Base-by-base conservation (phyloP, 352 stramenopile genomes). In the Albugo candida region DNA sequence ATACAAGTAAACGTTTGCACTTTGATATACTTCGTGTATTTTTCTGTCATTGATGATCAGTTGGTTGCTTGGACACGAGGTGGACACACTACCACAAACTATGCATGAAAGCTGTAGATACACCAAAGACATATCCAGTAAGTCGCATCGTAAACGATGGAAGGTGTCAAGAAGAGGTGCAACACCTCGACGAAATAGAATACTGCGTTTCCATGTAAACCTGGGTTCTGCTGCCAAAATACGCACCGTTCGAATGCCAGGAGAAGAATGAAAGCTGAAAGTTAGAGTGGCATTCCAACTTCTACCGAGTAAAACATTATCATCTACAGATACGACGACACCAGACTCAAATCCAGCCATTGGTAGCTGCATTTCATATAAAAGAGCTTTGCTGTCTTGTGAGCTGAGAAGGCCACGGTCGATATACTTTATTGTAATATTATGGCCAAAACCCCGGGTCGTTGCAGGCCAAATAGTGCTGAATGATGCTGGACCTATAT, bases 291-390 rank as follows among this genome's bases (percentile, higher is more conserved):
- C 45, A 27, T 45, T 58, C 21, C 49, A 60, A 11, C 59, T 65
- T 48, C 59, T 47, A 1, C 59, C 45, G 1, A 56, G 18, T 1
- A 68, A 3, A 10, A 67, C 39, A 37, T 16, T 36, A 24, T 59
- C 66, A 45, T 81, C 66, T 1, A 71, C 36, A 10, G 61, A 2
- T 16, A 76, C 60, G 1, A 48, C 18, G 11, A 55, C 34, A 2
- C 69, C 66, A 58, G 58, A 74, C 40, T 78, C 53, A 35, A 76
- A 81, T 10, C 62, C 60, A 45, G 64, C 66, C n/a, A 61, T 6
- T 2, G 64, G 62, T 3, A 81, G 2, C 51, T 68, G 62, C 36
- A 81, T 68, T 11, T 78, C 69, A 31, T 31, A 31, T 10, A 8
- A 10, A 8, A 31, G 3, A 31, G 3, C 24, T 8, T 31, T 8